Percentiles rank a stretch among this genome's conserved stretches.
Evolutionary conservation across 257 asterid genomes (phyloP).

Genomic region (Przewalskia tangutica): DNA sequence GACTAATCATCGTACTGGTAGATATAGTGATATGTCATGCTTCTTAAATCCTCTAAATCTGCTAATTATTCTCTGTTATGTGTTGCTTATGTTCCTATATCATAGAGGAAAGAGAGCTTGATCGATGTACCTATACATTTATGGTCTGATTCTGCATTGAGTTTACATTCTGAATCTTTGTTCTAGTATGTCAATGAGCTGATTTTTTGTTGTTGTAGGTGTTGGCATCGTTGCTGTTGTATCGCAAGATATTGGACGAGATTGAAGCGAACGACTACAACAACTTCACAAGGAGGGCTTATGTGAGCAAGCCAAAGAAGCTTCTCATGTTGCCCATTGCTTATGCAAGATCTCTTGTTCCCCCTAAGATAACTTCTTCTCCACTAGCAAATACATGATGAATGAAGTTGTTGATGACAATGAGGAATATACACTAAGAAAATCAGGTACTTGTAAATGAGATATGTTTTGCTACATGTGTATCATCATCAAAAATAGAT

Average conservation of each 20-base stretch:
- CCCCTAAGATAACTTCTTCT: conserved; percentile 43
- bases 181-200: not conserved
- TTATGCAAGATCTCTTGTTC: conserved; percentile 72
- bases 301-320: conserved; percentile 83
- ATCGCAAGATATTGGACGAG: conserved; percentile 83
- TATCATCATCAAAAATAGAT: conserved; percentile 7
- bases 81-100: not conserved
- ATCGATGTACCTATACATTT: not conserved
- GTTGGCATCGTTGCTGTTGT: conserved; percentile 68
- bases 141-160: not conserved
- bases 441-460: not conserved
- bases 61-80: not conserved
- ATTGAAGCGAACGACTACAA: conserved; percentile 86
- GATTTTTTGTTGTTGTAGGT: conserved; percentile 38
- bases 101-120: not conserved
- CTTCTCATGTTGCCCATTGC: conserved; percentile 75
- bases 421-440: not conserved
- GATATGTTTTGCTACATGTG: not conserved
- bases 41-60: not conserved
- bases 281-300: conserved; percentile 85
- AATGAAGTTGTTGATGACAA: not conserved
- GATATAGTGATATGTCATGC: not conserved
- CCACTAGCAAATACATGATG: conserved; percentile 37
- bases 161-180: not conserved
- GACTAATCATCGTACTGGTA: not conserved